phyloP scores from a whole-genome alignment of 257 asterid genomes.

The Penstemon newberryi region DNA sequence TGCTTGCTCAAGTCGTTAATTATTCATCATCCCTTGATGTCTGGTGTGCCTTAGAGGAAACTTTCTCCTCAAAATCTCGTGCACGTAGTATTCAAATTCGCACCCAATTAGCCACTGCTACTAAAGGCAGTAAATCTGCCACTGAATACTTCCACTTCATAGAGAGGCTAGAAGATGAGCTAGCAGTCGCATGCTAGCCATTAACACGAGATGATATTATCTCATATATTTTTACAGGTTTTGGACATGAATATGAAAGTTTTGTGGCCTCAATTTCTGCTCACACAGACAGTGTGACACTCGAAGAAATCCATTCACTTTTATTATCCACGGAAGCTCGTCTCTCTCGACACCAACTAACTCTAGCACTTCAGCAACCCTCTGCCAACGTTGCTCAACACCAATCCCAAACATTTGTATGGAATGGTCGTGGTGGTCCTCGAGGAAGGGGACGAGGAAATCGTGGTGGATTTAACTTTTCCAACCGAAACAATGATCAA shows the following conservation, averaged over 20 bases:
- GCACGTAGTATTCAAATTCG: not conserved
- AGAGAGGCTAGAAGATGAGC: not conserved
- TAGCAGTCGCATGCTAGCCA: not conserved
- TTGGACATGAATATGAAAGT: slow-evolving; percentile 1
- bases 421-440: not conserved
- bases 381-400: not conserved
- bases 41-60: not conserved
- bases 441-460: not conserved
- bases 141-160: not conserved
- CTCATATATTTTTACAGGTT: not conserved
- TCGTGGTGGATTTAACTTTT: not conserved
- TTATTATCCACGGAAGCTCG: not conserved
- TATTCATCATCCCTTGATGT: not conserved
- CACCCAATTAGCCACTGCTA: not conserved
- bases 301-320: not conserved
- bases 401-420: not conserved
- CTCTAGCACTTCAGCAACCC: not conserved
- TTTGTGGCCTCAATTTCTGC: not conserved
- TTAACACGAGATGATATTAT: not conserved
- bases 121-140: not conserved
- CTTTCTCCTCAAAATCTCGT: not conserved
- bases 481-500: not conserved
- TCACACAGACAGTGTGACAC: not conserved
- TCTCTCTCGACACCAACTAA: not conserved
- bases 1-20: not conserved